Percentiles rank a stretch among this genome's conserved stretches.
Evolutionary conservation across 2,329 filamentous ascomycete genomes (phyloP).

Genomic region (Diaporthe helianthi): DNA sequence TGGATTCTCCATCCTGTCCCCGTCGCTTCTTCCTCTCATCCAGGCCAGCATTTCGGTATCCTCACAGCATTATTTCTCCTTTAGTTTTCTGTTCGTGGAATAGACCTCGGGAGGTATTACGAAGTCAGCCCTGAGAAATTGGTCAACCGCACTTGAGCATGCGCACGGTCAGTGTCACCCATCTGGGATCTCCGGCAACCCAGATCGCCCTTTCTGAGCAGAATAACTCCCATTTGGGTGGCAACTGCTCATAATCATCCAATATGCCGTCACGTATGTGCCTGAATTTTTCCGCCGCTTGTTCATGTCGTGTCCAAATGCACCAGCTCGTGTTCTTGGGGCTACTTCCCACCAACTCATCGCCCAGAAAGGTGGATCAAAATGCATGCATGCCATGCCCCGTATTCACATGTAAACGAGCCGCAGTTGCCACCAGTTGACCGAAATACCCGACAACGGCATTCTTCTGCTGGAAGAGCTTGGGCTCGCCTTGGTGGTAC

Average conservation of each 20-base stretch:
- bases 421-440: constrained; percentile 43
- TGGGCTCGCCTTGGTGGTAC: constrained; percentile 40
- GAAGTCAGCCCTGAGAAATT: not conserved
- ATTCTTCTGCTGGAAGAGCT: constrained; percentile 42
- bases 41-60: no score
- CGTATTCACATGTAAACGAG: constrained; percentile 45
- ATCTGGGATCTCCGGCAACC: constrained; percentile 59
- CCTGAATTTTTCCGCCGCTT: constrained; percentile 53
- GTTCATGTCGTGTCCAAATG: constrained; percentile 39
- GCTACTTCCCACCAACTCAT: not conserved
- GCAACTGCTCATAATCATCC: constrained; percentile 55
- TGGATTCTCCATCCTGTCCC: not conserved
- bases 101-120: constrained; percentile 46
- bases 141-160: no score
- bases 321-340: not conserved
- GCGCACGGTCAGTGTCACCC: constrained; percentile 35
- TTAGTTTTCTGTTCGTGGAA: constrained; percentile 56
- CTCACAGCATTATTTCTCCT: constrained; percentile 40
- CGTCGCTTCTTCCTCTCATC: not conserved
- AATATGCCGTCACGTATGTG: constrained; percentile 57
- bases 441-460: constrained; percentile 45
- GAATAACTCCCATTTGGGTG: constrained; percentile 63
- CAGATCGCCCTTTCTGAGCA: constrained; percentile 54
- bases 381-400: constrained; percentile 35
- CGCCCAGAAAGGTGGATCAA: not conserved